Evolutionary conservation across 257 asterid genomes (phyloP).

Genomic region (Eucommia ulmoides): DNA sequence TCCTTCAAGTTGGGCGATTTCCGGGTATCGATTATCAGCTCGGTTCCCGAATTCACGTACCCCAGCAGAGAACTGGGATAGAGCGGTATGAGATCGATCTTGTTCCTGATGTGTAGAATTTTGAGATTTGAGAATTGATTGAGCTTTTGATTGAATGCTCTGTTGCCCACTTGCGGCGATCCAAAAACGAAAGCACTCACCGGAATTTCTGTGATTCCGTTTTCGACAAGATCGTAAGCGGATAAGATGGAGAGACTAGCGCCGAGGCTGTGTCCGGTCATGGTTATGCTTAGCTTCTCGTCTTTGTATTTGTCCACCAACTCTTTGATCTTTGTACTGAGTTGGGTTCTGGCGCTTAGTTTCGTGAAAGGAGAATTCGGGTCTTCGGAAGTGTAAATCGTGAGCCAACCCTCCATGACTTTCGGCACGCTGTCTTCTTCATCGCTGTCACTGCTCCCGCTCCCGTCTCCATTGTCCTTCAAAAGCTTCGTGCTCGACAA

Average conservation of each 20-base stretch:
- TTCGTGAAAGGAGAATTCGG: slow-evolving; percentile 60
- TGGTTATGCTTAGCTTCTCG: slow-evolving; percentile 47
- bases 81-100: slow-evolving; percentile 52
- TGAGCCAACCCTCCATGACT: slow-evolving; percentile 77
- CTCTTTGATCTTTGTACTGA: slow-evolving; percentile 23
- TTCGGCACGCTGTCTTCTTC: slow-evolving; percentile 23
- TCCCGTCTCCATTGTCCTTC: slow-evolving; percentile 7
- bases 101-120: slow-evolving; percentile 48
- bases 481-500: slow-evolving; percentile 14
- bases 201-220: slow-evolving; percentile 56
- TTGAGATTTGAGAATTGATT: slow-evolving; percentile 34
- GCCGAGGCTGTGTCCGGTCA: slow-evolving; percentile 79
- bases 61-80: slow-evolving; percentile 53
- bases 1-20: slow-evolving; percentile 59
- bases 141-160: slow-evolving; percentile 35
- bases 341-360: slow-evolving; percentile 51
- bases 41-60: slow-evolving; percentile 34
- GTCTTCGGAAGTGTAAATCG: slow-evolving; percentile 42
- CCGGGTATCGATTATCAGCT: slow-evolving; percentile 41
- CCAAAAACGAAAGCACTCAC: slow-evolving; percentile 71
- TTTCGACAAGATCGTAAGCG: slow-evolving; percentile 71
- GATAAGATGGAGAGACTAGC: slow-evolving; percentile 46
- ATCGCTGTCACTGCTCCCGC: slow-evolving; percentile 6
- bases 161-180: slow-evolving; percentile 70
- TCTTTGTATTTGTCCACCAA: slow-evolving; percentile 26